Conservation (phyloP, 2,329 filamentous ascomycete species). For the Trichothecium roseum region DNA sequence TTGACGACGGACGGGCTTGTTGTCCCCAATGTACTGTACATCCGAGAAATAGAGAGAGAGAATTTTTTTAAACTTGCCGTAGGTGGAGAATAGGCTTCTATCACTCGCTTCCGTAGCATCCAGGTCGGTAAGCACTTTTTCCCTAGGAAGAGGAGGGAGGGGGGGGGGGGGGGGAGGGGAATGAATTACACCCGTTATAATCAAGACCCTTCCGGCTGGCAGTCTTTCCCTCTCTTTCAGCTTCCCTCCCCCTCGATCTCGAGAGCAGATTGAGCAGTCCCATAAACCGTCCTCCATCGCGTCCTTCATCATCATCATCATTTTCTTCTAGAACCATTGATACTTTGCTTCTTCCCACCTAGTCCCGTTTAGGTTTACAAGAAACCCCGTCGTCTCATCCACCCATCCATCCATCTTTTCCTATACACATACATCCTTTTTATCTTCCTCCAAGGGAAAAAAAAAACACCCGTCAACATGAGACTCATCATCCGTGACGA, state of each 20-base stretch:
- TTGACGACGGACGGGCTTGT: too few species aligned
- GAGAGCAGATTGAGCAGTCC: slow-evolving; percentile 4
- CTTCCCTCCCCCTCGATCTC: slow-evolving; percentile 5
- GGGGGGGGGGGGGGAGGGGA: neutral
- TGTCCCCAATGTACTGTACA: too few species aligned
- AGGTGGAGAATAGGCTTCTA: too few species aligned
- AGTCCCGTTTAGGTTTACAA: neutral
- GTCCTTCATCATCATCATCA: neutral
- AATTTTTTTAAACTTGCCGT: too few species aligned
- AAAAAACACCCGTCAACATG: slow-evolving; percentile 39
- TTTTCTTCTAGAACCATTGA: neutral
- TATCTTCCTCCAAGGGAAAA: slow-evolving; percentile 10
- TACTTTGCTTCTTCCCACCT: slow-evolving; percentile 1
- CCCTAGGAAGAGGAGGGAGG: neutral
- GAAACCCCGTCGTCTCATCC: neutral
- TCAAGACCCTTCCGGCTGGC: neutral
- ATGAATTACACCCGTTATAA: neutral
- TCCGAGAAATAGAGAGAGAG: too few species aligned
- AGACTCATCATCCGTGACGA: slow-evolving; percentile 76
- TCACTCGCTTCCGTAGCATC: too few species aligned
- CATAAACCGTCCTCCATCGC: neutral
- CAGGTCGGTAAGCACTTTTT: too few species aligned
- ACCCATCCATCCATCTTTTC: slow-evolving; percentile 1
- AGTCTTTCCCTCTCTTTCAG: slow-evolving; percentile 1
- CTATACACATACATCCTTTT: neutral